Conservation (phyloP, 140 eudicot species). For the Erigeron philadelphicus region DNA sequence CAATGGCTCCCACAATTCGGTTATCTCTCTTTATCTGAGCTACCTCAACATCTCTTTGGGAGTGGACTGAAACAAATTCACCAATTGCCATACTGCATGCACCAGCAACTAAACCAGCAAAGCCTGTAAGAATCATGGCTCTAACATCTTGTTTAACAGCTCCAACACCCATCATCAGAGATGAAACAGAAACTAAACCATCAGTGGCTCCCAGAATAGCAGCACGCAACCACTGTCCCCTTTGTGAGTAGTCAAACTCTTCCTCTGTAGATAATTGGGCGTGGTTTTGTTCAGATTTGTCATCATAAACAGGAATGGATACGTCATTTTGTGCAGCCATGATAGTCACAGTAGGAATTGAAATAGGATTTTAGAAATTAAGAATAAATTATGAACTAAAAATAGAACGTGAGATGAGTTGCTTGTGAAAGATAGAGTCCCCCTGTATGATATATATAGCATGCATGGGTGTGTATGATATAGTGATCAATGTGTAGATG, state of each 20-base stretch:
- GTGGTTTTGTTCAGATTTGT: background rate
- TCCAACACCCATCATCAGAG: conserved; percentile 55
- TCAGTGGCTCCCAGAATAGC: conserved; percentile 53
- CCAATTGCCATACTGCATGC: conserved; percentile 69
- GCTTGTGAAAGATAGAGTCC: conserved; percentile 16
- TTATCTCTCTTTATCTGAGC: conserved; percentile 45
- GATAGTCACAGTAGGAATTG: conserved; percentile 11
- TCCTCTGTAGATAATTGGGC: background rate
- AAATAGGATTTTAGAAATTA: conserved; percentile 1
- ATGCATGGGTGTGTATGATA: background rate
- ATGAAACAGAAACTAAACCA: conserved; percentile 43
- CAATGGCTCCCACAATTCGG: background rate
- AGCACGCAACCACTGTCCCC: conserved; percentile 58
- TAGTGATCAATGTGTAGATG: background rate
- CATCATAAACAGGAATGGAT: conserved; percentile 20
- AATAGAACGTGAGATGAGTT: conserved; percentile 6
- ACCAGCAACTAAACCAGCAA: conserved; percentile 58
- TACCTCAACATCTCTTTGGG: conserved; percentile 45
- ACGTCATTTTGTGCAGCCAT: conserved; percentile 31
- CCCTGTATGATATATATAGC: conserved; percentile 27
- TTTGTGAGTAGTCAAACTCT: conserved; percentile 42
- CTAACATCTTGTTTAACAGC: conserved; percentile 43
- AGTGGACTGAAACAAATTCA: conserved; percentile 45
- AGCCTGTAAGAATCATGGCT: conserved; percentile 56
- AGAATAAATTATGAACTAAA: conserved; percentile 5